A percentile compares a stretch with the other conserved stretches of the same genome.
Conservation (phyloP, 192 early-diverging fungal genomes). For the Coemansia sp. region DNA sequence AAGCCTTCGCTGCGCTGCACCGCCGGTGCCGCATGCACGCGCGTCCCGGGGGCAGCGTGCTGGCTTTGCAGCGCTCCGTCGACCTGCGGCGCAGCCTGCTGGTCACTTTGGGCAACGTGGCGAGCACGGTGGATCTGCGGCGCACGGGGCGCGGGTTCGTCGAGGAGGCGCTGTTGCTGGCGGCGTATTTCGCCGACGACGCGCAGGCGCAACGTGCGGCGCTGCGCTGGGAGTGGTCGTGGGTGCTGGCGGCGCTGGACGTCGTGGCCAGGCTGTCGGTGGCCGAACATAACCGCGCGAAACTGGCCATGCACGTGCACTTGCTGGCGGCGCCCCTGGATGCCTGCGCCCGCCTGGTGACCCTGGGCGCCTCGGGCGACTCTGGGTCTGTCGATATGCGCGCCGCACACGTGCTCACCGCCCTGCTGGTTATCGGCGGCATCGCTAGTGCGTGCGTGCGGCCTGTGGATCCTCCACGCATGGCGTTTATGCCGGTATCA, state of each 20-base stretch:
- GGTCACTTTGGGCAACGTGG: slow-evolving; percentile 34
- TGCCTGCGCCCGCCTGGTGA: slow-evolving; percentile 31
- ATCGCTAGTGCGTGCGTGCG: background rate
- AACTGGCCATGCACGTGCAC: slow-evolving; percentile 10
- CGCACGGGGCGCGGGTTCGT: slow-evolving; percentile 11
- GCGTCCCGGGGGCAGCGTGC: slow-evolving; percentile 7
- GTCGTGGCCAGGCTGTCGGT: slow-evolving; percentile 28
- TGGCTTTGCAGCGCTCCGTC: slow-evolving; percentile 30
- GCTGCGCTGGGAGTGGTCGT: slow-evolving; percentile 14
- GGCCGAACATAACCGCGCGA: slow-evolving; percentile 22
- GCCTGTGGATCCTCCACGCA: too few species aligned
- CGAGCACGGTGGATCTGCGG: slow-evolving; percentile 28
- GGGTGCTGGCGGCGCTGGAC: slow-evolving; percentile 37
- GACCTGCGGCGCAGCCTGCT: slow-evolving; percentile 43
- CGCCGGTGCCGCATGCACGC: slow-evolving; percentile 13
- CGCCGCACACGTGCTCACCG: slow-evolving; percentile 46
- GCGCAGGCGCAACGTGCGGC: slow-evolving; percentile 14
- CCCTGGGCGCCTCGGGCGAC: slow-evolving; percentile 29
- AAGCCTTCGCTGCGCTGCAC: slow-evolving; percentile 16
- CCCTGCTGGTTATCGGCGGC: slow-evolving; percentile 35
- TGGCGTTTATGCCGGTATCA: too few species aligned
- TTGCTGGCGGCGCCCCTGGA: slow-evolving; percentile 16
- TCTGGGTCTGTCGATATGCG: slow-evolving; percentile 32
- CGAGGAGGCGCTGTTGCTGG: slow-evolving; percentile 21
- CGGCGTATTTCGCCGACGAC: slow-evolving; percentile 45